Percentiles rank a stretch among this genome's conserved stretches.
These are phyloP conservation scores for Didymella sp. DNA, from an alignment of 2,329 filamentous ascomycete species.

Conservation along the genomic window DNA sequence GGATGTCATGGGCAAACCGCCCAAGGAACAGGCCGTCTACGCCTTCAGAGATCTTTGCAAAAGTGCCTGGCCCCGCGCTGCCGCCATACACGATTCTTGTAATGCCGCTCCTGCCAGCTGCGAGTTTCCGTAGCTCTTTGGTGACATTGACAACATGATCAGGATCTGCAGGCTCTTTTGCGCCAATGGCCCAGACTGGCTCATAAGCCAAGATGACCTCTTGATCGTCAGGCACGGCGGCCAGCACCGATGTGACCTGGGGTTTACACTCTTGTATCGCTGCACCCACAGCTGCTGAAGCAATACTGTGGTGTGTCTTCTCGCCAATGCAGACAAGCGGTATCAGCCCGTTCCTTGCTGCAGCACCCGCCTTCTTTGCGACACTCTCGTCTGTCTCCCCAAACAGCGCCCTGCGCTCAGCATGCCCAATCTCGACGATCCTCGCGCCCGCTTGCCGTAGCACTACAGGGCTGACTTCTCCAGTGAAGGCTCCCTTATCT, in stretches of 20 bases:
- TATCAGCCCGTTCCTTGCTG: slow-evolving; percentile 71
- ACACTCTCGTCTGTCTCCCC: slow-evolving; percentile 74
- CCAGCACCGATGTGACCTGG: slow-evolving; percentile 71
- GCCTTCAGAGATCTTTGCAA: slow-evolving; percentile 68
- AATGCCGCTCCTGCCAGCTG: slow-evolving; percentile 60
- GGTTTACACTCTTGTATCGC: slow-evolving; percentile 71
- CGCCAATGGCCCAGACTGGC: slow-evolving; percentile 88
- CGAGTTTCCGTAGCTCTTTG: slow-evolving; percentile 65
- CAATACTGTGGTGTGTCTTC: slow-evolving; percentile 57
- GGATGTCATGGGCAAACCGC: slow-evolving; percentile 79
- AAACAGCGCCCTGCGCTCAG: slow-evolving; percentile 75
- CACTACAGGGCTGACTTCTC: slow-evolving; percentile 74
- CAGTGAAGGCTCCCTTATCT: slow-evolving; percentile 75
- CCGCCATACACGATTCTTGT: slow-evolving; percentile 82
- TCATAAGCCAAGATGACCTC: slow-evolving; percentile 84
- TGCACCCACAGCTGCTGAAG: slow-evolving; percentile 58
- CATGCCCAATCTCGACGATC: slow-evolving; percentile 81
- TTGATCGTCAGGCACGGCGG: slow-evolving; percentile 64
- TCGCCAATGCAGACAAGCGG: slow-evolving; percentile 86
- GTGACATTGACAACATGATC: slow-evolving; percentile 77
- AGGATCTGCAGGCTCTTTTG: slow-evolving; percentile 71
- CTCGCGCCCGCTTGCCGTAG: slow-evolving; percentile 71
- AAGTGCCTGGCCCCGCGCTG: slow-evolving; percentile 81
- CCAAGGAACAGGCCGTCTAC: slow-evolving; percentile 85
- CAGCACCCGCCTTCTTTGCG: slow-evolving; percentile 72